Evolutionary conservation across 176 grass and related monocot species (phyloP), one percentile per base, ranked within the genome.

Genomic region (Otatea glauca): DNA sequence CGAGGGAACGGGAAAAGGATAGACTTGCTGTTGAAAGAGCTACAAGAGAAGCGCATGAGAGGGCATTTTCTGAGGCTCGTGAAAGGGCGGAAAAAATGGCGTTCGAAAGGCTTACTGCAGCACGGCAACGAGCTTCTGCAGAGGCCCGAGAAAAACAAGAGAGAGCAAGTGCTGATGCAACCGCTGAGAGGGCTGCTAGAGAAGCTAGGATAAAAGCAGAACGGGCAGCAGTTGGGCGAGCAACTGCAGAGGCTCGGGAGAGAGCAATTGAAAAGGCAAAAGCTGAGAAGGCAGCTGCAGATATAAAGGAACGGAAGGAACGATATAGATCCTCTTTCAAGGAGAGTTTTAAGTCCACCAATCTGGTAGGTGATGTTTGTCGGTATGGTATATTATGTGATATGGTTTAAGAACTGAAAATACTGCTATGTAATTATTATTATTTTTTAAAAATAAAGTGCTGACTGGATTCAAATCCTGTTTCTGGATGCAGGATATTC

Each of bases 1-100:
- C 89, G 55, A 93, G 89, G 78, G 96, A 99, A 78, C 88, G 96
- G 70, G 90, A 89, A 67, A 99, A 99, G 54, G 93, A 99, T 84
- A 89, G 82, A 75, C 74, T 90, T 86, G 93, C 91, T 59, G 84
- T 99, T 86, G 96, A 99, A 88, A 91, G 91, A 87, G 93, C 93
- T 66, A 96, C 89, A 83, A 85, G 82, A 81, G 93, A 94, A 86
- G 90, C 88, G 0, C 90, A 92, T 0, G 90, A 92, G 78, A 90
- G 85, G 78, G 86, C 93, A 75, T 88, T 92, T 88, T 83, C 80
- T 62, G 88, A 94, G 45, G 89, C 82, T 51, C 85, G 86, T 43
- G 96, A 98, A 73, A 93, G 84, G 73, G 96, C 93, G 48, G 92
- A 92, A 65, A 94, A 90, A 67, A 95, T 98, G 73, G 87, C 91